phyloP scores from a whole-genome alignment of 2,329 filamentous ascomycete genomes.

The Colletotrichum sp. region DNA sequence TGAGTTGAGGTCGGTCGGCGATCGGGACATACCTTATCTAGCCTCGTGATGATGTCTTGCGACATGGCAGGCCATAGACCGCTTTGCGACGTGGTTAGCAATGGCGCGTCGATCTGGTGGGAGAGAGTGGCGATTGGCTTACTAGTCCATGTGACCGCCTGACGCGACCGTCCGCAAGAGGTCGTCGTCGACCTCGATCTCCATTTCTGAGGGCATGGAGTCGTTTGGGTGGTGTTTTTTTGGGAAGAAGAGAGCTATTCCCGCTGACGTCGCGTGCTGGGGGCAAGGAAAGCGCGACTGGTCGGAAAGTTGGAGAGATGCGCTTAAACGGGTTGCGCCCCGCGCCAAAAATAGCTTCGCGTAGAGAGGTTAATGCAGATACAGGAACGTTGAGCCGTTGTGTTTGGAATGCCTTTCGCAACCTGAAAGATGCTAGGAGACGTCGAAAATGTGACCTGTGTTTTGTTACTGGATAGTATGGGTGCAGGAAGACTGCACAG shows the following conservation, averaged over 20 bases:
- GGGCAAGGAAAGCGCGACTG: slow-evolving; percentile 1
- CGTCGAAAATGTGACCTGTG: neutral
- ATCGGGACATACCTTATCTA: slow-evolving; percentile 62
- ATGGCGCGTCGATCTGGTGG: neutral
- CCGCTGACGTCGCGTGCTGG: slow-evolving; percentile 17
- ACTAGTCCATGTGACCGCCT: slow-evolving; percentile 62
- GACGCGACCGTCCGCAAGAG: slow-evolving; percentile 53
- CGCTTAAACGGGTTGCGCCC: neutral
- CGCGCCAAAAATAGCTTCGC: neutral
- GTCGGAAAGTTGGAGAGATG: neutral
- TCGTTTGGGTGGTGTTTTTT: neutral
- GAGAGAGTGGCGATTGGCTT: slow-evolving; percentile 32
- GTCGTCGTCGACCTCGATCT: slow-evolving; percentile 59
- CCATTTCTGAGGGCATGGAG: slow-evolving; percentile 46
- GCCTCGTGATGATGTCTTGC: slow-evolving; percentile 67
- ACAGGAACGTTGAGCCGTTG: neutral
- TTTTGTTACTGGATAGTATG: neutral
- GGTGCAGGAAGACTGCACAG: neutral
- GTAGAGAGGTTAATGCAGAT: neutral
- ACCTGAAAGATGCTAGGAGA: neutral
- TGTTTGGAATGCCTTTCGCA: neutral
- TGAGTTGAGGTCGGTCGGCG: neutral
- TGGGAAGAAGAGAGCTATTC: neutral
- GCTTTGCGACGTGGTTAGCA: slow-evolving; percentile 50
- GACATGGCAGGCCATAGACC: slow-evolving; percentile 73